Percentiles rank a stretch among this genome's conserved stretches.
Evolutionary conservation across 2,329 filamentous ascomycete species (phyloP).

Genomic region (Sporothrix pallida): DNA sequence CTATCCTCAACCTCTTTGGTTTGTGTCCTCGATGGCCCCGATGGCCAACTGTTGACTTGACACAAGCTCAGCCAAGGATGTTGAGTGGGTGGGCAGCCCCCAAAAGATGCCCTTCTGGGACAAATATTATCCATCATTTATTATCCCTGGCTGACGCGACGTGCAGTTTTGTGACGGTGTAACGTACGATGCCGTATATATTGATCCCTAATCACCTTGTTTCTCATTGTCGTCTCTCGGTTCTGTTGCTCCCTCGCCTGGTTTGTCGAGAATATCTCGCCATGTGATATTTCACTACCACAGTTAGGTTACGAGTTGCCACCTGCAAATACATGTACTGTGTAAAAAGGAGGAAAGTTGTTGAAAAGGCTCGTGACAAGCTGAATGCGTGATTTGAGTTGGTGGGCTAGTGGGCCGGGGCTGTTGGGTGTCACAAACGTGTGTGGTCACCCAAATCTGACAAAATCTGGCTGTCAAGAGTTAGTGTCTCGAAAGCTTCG

Average conservation of each 20-base stretch:
- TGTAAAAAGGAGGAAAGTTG: too few species aligned
- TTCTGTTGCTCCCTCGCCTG: not conserved
- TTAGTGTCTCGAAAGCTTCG: too few species aligned
- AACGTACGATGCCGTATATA: conserved; percentile 7
- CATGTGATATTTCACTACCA: not conserved
- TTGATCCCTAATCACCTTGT: not conserved
- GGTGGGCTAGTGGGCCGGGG: too few species aligned
- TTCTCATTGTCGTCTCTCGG: not conserved
- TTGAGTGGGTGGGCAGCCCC: not conserved
- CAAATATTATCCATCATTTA: not conserved
- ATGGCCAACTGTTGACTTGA: not conserved
- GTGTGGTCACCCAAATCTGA: too few species aligned
- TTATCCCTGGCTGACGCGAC: conserved; percentile 6
- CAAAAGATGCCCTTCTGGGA: not conserved
- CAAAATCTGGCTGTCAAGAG: too few species aligned
- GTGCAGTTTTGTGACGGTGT: not conserved
- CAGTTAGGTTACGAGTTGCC: too few species aligned
- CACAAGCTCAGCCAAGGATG: not conserved
- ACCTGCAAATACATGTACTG: too few species aligned
- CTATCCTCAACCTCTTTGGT: conserved; percentile 22
- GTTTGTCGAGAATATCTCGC: not conserved
- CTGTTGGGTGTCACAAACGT: too few species aligned
- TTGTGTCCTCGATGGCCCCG: not conserved
- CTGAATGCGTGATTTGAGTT: too few species aligned
- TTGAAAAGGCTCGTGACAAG: too few species aligned